These are phyloP conservation scores for Boletales sp. DNA, from an alignment of 768 basidiomycete genomes.

Conservation along the genomic window DNA sequence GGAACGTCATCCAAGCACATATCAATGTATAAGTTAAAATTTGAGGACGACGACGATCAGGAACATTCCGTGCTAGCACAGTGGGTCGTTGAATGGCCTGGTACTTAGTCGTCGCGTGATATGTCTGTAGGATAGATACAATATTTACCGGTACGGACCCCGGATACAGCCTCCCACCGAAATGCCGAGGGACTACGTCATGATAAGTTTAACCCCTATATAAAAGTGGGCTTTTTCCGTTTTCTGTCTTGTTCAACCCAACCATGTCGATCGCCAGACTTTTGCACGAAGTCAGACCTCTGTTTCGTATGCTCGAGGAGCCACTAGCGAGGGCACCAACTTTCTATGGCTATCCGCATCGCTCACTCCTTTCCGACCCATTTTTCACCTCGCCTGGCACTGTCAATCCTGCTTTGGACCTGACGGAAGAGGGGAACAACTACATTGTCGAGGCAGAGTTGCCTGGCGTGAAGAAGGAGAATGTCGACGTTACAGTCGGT, in stretches of 20 bases:
- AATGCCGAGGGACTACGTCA: slow-evolving; percentile 15
- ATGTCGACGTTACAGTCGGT: slow-evolving; percentile 66
- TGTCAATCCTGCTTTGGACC: slow-evolving; percentile 58
- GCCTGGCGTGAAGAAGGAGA: slow-evolving; percentile 76
- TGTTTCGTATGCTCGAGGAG: slow-evolving; percentile 76
- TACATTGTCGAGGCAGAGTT: slow-evolving; percentile 76
- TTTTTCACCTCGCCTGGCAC: slow-evolving; percentile 37
- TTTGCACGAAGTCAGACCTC: slow-evolving; percentile 66
- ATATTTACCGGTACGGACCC: too few relatives aligned
- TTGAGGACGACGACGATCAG: slow-evolving; percentile 87
- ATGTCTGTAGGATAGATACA: too few relatives aligned
- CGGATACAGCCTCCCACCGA: too few relatives aligned
- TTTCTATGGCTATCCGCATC: slow-evolving; percentile 25
- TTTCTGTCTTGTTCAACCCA: neutral
- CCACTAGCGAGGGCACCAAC: slow-evolving; percentile 42
- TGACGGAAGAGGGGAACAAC: slow-evolving; percentile 59
- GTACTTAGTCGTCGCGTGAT: slow-evolving; percentile 11
- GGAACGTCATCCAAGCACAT: slow-evolving; percentile 43
- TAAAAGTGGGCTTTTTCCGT: neutral
- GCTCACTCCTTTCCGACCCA: slow-evolving; percentile 47
- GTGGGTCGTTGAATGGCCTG: slow-evolving; percentile 81
- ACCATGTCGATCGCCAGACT: slow-evolving; percentile 67
- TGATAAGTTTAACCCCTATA: slow-evolving; percentile 9
- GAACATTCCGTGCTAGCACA: slow-evolving; percentile 74
- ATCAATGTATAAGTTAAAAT: slow-evolving; percentile 73